Evolutionary conservation across 1,284 basidiomycete genomes (phyloP), one percentile per base, ranked within the genome.

Genomic region (Leccinum griseonigrum): DNA sequence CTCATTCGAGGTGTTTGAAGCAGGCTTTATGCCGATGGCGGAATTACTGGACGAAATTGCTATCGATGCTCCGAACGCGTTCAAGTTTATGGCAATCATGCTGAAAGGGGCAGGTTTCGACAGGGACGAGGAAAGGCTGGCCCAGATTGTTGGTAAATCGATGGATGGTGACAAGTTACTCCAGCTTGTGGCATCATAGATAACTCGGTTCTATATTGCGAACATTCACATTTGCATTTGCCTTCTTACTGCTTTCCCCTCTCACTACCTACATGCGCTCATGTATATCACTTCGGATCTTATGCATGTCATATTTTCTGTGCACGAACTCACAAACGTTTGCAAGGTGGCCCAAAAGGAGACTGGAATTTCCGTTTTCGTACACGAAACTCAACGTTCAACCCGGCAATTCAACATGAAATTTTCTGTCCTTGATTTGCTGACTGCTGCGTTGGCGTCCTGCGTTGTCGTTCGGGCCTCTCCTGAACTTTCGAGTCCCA

Each of bases 1-100:
- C 73, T 81, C 83, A 1, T 57, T 78, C 1, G 82, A 82, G 11
- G 76, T 83, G 7, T 85, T 94, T 69, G 89, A 88, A 74, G 80
- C 84, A 64, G 90, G 91, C n/a, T 84, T 95, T 75, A 75, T 76
- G 61, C 79, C 82, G 1, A 82, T 87, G 59, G 86, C 91, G 60
- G 89, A 92, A 73, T 78, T 88, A 64, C 80, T 97, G 66, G 93
- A 95, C 69, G 95, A 97, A 72, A 85, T 94, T 60, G 85, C 87
- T 18, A 90, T 95, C 70, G 95, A 98, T 74, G 92, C 91, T 63
- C 95, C 95, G 4, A 90, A 90, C 71, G 95, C 94, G 0, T 89
- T 91, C 77, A 77, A 84, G 63, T 84, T 89, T 58, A 87, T 95
- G 73, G 93, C 87, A 8, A 80, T 82, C 59, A 85, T 94, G 77